Base-by-base conservation (phyloP, 148 eudicot genomes). In the Hydrangea macrophylla region DNA sequence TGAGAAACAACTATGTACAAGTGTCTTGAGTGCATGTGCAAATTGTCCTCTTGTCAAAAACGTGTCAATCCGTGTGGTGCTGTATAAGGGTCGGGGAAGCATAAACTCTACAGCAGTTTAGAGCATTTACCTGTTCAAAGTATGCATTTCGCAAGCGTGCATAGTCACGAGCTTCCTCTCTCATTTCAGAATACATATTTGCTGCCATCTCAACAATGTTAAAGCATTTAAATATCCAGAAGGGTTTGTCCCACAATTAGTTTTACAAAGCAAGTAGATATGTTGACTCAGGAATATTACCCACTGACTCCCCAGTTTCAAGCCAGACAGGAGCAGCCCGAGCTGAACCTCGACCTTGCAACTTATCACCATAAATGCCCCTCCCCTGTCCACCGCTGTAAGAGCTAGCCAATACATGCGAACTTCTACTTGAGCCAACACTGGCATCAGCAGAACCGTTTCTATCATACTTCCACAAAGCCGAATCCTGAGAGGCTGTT, bases 281-380 rank as follows among this genome's bases (percentile, higher is more conserved):
- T 13, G 62, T 51, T 30, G 44, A 65, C 64, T 64, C 51, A 51
- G 62, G 69, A 72, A 67, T 60, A 81, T 84, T 95, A 95, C 99
- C 99, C 42, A 95, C 96, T 68, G 96, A 83, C 69, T 91, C 97
- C 77, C 96, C 99, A 71, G 99, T 95, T 75, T 95, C 99, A 71
- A 91, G 92, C 99, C 99, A 91, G 22, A 70, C 78, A 65, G 99
- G 97, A 67, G 92, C 79, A 55, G 86, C 77, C 65, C 85, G 89
- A 68, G 76, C 70, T 62, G 92, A 72, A 70, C 83, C 76, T 69
- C 84, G 91, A 67, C 71, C 72, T 71, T 76, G 90, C 60, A 83
- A 48, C 80, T 84, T 89, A 70, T 95, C 87, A 33, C 74, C 76
- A 76, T 77, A 85, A 26, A 77, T 75, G 60, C 82, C 76, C 81